Percentiles rank a stretch among this genome's conserved stretches.
Evolutionary conservation across 1,284 basidiomycete genomes (phyloP).

Genomic region (Tilletia indica): DNA sequence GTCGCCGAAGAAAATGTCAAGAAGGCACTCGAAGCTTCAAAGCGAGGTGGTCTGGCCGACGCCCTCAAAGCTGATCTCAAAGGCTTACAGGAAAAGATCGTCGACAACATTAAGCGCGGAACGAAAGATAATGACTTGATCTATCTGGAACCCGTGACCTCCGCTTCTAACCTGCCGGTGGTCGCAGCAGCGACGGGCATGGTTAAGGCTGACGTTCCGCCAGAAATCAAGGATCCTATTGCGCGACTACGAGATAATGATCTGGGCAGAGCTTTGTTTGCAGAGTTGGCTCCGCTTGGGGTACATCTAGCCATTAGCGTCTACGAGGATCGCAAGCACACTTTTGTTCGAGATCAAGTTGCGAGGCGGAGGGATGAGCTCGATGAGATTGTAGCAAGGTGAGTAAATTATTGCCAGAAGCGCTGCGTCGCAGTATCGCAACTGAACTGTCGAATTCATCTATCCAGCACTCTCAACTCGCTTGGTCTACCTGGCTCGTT

Average conservation of each 20-base stretch:
- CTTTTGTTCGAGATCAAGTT: slow-evolving; percentile 71
- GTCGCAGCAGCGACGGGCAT: slow-evolving; percentile 69
- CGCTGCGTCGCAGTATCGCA: not conserved
- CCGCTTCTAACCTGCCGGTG: slow-evolving; percentile 67
- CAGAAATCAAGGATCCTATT: slow-evolving; percentile 61
- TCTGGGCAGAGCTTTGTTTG: slow-evolving; percentile 66
- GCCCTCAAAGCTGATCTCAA: slow-evolving; percentile 55
- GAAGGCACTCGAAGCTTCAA: slow-evolving; percentile 71
- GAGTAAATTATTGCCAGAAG: not conserved
- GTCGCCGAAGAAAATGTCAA: slow-evolving; percentile 62
- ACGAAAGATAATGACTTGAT: slow-evolving; percentile 89
- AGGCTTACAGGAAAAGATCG: slow-evolving; percentile 69
- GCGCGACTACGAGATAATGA: slow-evolving; percentile 40
- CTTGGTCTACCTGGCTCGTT: slow-evolving; percentile 81
- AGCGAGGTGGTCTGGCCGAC: slow-evolving; percentile 66
- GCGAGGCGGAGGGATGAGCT: slow-evolving; percentile 67
- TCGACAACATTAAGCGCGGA: slow-evolving; percentile 64
- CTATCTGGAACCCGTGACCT: slow-evolving; percentile 83
- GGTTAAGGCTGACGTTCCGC: slow-evolving; percentile 67
- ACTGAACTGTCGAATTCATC: not conserved
- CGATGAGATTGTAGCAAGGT: slow-evolving; percentile 60
- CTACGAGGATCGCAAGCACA: slow-evolving; percentile 78
- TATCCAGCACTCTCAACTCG: slow-evolving; percentile 67
- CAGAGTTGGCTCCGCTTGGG: slow-evolving; percentile 79
- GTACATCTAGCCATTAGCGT: slow-evolving; percentile 84